A percentile compares a stretch with the other conserved stretches of the same genome.
Evolutionary conservation across 345 rosid species (phyloP).

Genomic region (Clarkia xantiana): DNA sequence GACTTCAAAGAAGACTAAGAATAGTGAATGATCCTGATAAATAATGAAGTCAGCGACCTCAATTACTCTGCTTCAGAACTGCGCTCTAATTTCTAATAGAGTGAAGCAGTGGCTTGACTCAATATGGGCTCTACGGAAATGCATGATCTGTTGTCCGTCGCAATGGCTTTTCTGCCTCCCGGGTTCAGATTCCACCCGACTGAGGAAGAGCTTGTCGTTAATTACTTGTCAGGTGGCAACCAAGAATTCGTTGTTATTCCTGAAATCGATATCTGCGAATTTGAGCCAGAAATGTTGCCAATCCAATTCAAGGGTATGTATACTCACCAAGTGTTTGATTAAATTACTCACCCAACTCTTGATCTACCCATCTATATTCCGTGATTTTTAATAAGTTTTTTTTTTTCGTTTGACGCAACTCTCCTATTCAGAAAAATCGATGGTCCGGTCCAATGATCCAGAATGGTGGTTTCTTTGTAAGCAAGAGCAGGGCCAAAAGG

Average conservation of each 20-base stretch:
- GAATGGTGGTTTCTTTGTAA: slow-evolving; percentile 5
- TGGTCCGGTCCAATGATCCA: not conserved
- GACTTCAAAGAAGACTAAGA: too few species aligned
- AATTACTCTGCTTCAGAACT: too few species aligned
- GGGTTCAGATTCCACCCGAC: slow-evolving; percentile 7
- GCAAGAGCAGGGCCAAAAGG: not conserved
- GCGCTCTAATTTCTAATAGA: too few species aligned
- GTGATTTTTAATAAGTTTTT: not conserved
- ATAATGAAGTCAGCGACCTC: too few species aligned
- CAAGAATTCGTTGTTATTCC: not conserved
- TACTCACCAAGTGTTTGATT: not conserved
- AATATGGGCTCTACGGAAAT: not conserved
- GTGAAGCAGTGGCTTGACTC: not conserved
- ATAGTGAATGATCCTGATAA: too few species aligned
- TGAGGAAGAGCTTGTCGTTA: not conserved
- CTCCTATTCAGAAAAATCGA: not conserved
- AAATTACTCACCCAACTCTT: not conserved
- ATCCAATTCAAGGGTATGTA: slow-evolving; percentile 1
- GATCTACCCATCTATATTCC: not conserved
- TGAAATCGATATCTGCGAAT: slow-evolving; percentile 1
- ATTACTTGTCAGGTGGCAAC: not conserved
- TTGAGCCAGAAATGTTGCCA: not conserved
- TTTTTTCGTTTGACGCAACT: not conserved
- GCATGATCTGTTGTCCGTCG: not conserved
- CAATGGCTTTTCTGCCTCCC: too few species aligned